A percentile compares a stretch with the other conserved stretches of the same genome.
Evolutionary conservation across 2,329 filamentous ascomycete genomes (phyloP).

Genomic region (Ustulina deusta): DNA sequence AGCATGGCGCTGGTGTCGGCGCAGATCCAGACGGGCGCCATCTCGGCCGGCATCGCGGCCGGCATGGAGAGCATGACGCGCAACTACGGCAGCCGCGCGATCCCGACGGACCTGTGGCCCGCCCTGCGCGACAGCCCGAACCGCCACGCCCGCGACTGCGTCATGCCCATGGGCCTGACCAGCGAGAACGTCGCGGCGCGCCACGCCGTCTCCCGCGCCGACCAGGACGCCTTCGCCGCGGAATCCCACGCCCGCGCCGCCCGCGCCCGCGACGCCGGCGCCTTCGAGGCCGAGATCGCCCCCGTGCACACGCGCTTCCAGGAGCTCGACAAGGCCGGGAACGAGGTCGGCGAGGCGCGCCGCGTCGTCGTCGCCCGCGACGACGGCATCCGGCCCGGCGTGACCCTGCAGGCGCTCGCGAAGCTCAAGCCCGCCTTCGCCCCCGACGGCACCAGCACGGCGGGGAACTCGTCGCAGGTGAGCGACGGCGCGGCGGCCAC

Average conservation of each 20-base stretch:
- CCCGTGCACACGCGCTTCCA: conserved; percentile 79
- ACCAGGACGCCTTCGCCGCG: conserved; percentile 87
- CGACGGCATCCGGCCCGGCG: conserved; percentile 81
- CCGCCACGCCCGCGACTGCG: conserved; percentile 82
- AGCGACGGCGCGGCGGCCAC: conserved; percentile 88
- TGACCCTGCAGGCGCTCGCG: conserved; percentile 76
- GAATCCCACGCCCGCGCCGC: conserved; percentile 80
- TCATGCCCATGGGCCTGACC: conserved; percentile 95
- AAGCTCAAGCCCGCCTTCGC: conserved; percentile 89
- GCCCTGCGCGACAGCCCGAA: conserved; percentile 67
- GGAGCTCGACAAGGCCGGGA: conserved; percentile 71
- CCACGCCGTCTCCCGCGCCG: conserved; percentile 73
- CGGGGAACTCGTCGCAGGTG: conserved; percentile 88
- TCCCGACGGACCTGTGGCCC: conserved; percentile 84
- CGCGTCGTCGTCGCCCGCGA: conserved; percentile 78
- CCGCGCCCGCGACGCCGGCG: conserved; percentile 73
- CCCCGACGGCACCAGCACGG: conserved; percentile 79
- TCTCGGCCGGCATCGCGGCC: conserved; percentile 81
- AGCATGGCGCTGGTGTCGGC: conserved; percentile 80
- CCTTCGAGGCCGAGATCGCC: conserved; percentile 83
- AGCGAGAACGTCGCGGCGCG: conserved; percentile 87
- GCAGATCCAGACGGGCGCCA: conserved; percentile 78
- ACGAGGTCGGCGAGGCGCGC: conserved; percentile 66
- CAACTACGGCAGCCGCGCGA: conserved; percentile 88
- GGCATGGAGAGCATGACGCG: conserved; percentile 97